Conservation (phyloP, 2,329 filamentous ascomycete genomes). For the Fusarium veterinarium region DNA sequence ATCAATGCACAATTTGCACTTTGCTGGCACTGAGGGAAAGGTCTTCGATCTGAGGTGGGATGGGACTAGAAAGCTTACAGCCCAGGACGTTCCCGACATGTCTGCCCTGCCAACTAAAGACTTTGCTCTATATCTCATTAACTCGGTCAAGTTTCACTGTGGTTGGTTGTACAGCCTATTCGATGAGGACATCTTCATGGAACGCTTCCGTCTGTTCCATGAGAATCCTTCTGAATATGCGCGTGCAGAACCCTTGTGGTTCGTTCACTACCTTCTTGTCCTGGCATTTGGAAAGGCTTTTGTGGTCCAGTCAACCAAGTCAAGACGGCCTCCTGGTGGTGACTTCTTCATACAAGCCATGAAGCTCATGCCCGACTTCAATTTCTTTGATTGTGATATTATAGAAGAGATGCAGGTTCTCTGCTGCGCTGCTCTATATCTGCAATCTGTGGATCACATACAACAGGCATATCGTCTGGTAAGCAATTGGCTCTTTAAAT, state of each 20-base stretch:
- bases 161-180: slow-evolving; percentile 30
- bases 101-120: slow-evolving; percentile 22
- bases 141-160: slow-evolving; percentile 39
- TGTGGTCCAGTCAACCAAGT: slow-evolving; percentile 34
- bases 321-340: slow-evolving; percentile 20
- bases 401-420: slow-evolving; percentile 36
- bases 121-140: slow-evolving; percentile 38
- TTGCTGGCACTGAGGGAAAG: slow-evolving; percentile 27
- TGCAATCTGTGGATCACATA: slow-evolving; percentile 23
- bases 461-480: slow-evolving; percentile 27
- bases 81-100: slow-evolving; percentile 5
- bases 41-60: slow-evolving; percentile 33
- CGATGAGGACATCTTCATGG: slow-evolving; percentile 34
- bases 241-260: slow-evolving; percentile 23
- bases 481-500: accelerated
- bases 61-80: background rate
- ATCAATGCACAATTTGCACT: slow-evolving; percentile 25
- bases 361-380: slow-evolving; percentile 38
- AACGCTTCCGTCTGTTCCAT: slow-evolving; percentile 30
- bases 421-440: slow-evolving; percentile 31
- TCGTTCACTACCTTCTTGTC: slow-evolving; percentile 36
- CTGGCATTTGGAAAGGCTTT: slow-evolving; percentile 38
- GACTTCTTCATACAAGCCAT: slow-evolving; percentile 37
- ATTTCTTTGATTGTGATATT: slow-evolving; percentile 23
- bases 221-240: slow-evolving; percentile 1